Evolutionary conservation across 345 rosid genomes (phyloP).

Genomic region (Raphanus sativus): DNA sequence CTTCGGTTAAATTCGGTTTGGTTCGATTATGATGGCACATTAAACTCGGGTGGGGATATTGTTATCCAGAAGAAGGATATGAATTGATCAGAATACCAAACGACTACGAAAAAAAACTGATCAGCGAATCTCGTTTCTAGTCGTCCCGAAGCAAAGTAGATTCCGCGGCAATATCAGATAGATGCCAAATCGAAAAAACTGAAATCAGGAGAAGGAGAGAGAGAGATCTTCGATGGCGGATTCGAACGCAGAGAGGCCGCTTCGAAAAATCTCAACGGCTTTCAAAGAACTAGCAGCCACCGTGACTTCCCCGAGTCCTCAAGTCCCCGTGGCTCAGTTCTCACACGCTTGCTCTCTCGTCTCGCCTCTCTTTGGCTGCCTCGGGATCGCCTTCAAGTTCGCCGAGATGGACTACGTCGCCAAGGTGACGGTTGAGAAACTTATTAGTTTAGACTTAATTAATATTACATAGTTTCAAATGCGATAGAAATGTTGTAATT

Average conservation of each 20-base stretch:
- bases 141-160: slow-evolving; percentile 29
- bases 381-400: slow-evolving; percentile 95
- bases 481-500: no score
- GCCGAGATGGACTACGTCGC: slow-evolving; percentile 96
- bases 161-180: slow-evolving; percentile 25
- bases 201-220: neutral
- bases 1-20: neutral
- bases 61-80: slow-evolving; percentile 19
- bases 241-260: slow-evolving; percentile 46
- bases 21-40: neutral
- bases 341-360: slow-evolving; percentile 87
- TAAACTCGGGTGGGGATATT: neutral
- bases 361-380: slow-evolving; percentile 88
- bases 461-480: no score
- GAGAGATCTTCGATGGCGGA: slow-evolving; percentile 45
- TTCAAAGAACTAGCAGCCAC: slow-evolving; percentile 56
- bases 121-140: slow-evolving; percentile 24
- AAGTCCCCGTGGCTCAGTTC: slow-evolving; percentile 49
- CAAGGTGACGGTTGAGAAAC: slow-evolving; percentile 50
- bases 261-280: slow-evolving; percentile 61
- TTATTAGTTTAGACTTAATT: neutral
- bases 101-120: neutral
- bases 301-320: slow-evolving; percentile 45
- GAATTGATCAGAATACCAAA: slow-evolving; percentile 9
- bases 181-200: slow-evolving; percentile 5